phyloP scores from a whole-genome alignment of 768 basidiomycete genomes.

The Auricularia sp. region DNA sequence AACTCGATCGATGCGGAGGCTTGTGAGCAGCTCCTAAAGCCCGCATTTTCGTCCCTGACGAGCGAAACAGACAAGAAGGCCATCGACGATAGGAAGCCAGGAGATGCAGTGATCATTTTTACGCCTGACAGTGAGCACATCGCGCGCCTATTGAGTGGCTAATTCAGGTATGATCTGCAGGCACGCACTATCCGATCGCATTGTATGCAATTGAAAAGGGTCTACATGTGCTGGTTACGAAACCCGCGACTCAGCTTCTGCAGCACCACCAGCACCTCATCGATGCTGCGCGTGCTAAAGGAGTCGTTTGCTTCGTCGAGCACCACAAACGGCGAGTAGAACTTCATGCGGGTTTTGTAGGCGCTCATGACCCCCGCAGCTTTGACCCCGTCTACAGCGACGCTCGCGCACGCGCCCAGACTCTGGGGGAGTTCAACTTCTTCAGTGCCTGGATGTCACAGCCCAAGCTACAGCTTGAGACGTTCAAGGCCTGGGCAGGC shows the following conservation, averaged over 20 bases:
- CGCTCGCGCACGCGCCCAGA: conserved; percentile 64
- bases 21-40: conserved; percentile 42
- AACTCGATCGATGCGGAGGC: conserved; percentile 64
- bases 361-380: conserved; percentile 22
- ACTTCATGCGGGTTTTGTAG: neutral
- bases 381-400: conserved; percentile 92
- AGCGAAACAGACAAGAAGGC: conserved; percentile 57
- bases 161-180: conserved; percentile 24
- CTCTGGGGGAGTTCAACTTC: conserved; percentile 87
- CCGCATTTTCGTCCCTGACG: conserved; percentile 5
- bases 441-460: conserved; percentile 98
- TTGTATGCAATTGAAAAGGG: conserved; percentile 78
- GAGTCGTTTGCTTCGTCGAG: conserved; percentile 87
- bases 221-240: conserved; percentile 85
- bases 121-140: conserved; percentile 70
- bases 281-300: conserved; percentile 64
- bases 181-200: conserved; percentile 78
- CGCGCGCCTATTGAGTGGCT: neutral
- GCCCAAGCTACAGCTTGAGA: conserved; percentile 89
- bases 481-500: conserved; percentile 92
- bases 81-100: conserved; percentile 65
- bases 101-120: conserved; percentile 87
- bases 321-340: conserved; percentile 70
- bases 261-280: conserved; percentile 75
- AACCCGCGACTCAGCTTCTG: conserved; percentile 82